phyloP scores from a whole-genome alignment of 2,329 filamentous ascomycete genomes.

The Talaromyces islandicus region DNA sequence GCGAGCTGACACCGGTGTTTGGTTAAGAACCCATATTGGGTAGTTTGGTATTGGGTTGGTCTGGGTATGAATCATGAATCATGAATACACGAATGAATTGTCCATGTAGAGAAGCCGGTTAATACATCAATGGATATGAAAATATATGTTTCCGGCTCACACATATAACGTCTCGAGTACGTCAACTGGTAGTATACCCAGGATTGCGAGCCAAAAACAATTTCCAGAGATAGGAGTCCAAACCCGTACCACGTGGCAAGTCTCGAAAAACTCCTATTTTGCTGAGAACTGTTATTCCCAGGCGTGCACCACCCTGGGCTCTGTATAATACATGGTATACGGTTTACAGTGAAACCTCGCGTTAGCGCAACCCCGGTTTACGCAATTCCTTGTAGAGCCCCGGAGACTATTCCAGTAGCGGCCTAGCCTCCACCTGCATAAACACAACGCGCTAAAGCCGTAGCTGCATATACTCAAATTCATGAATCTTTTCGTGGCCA shows the following conservation, averaged over 20 bases:
- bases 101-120: neutral
- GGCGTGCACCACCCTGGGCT: no score
- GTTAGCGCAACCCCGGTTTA: neutral
- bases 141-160: no score
- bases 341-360: neutral
- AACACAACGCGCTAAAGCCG: neutral
- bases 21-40: neutral
- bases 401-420: neutral
- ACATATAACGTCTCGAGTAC: no score
- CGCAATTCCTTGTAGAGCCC: neutral
- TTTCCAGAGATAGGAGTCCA: no score
- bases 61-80: neutral
- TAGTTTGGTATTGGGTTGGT: neutral
- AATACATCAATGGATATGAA: no score
- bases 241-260: no score
- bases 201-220: no score
- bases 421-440: neutral
- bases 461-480: neutral
- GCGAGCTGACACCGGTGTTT: slow-evolving; percentile 1
- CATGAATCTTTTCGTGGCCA: neutral
- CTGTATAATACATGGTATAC: neutral
- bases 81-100: neutral
- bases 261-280: no score
- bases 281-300: no score
- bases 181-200: no score